Percentiles rank a stretch among this genome's conserved stretches.
phyloP scores from a whole-genome alignment of 441 rosid species.

The Pelargonium australe region DNA sequence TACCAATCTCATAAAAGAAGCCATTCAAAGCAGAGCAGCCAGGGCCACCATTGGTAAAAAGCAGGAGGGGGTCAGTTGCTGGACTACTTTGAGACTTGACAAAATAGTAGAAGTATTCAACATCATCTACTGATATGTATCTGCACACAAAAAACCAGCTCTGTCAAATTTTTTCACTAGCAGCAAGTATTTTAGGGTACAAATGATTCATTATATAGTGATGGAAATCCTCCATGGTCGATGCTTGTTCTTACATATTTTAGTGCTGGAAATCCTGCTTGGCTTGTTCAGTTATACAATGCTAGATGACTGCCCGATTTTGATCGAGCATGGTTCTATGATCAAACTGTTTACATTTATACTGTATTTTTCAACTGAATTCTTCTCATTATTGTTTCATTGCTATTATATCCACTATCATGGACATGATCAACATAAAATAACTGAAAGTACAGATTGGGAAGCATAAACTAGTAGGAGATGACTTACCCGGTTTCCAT shows the following conservation, averaged over 20 bases:
- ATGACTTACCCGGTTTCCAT: conserved; percentile 31
- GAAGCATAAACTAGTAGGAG: too few relatives aligned
- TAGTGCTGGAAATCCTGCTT: too few relatives aligned
- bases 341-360: too few relatives aligned
- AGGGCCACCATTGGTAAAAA: conserved; percentile 21
- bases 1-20: conserved; percentile 22
- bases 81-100: conserved; percentile 16
- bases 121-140: conserved; percentile 13
- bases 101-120: conserved; percentile 15
- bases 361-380: too few relatives aligned
- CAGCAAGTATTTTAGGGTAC: background rate
- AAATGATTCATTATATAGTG: background rate
- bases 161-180: background rate
- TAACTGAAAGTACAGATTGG: too few relatives aligned
- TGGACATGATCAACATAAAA: too few relatives aligned
- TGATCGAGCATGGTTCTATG: too few relatives aligned
- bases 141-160: background rate
- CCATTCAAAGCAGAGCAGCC: conserved; percentile 24
- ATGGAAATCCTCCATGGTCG: background rate
- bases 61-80: conserved; percentile 14
- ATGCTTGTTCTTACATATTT: too few relatives aligned
- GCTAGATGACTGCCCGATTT: too few relatives aligned
- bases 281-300: too few relatives aligned
- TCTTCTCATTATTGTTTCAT: too few relatives aligned
- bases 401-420: too few relatives aligned